Base-by-base conservation (phyloP, 164 flowering plant genomes). In the Euptelea pleiosperma region DNA sequence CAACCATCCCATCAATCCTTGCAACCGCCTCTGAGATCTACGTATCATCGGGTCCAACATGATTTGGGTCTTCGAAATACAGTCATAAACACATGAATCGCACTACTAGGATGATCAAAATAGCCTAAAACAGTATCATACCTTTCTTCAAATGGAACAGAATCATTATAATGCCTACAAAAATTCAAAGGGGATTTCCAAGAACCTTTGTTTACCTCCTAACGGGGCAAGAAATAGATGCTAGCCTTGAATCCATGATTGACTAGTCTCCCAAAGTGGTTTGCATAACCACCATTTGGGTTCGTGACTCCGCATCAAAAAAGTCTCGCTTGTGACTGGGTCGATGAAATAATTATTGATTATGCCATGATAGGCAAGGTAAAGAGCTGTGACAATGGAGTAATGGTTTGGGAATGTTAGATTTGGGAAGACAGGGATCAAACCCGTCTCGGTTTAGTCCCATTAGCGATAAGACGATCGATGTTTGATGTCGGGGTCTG, bases 221-320 rank as follows among this genome's bases (percentile, higher is more conserved):
- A 83, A 4, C 97, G 95, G 29, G 91, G 91, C 91, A 94, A 87
- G 58, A 89, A 87, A 66, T 76, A 87, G 14, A 92, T 87, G 7
- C 95, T 81, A 47, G 97, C 91, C 47, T 72, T 77, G 42, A 85
- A 52, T 4, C 95, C 91, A 52, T 79, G 78, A 22, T 78, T 80
- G 24, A 37, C 74, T 29, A 77, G 88, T 89, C 68, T 82, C 90
- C 97, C 97, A 89, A 24, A 89, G 28, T 1, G 95, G 97, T 64
- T 87, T 85, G 0, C 95, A 92, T 0, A 85, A 62, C 97, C 95
- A 90, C 97, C 95, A 90, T 60, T 85, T 79, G 55, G 92, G 82
- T 37, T 85, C 90, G 49, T 89, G 90, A 55, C 89, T 85, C 0
- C 7, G 30, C 90, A 82, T 90, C 1, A 61, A 68, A 70, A 90